A percentile compares a stretch with the other conserved stretches of the same genome.
Conservation (phyloP, 148 eudicot genomes). For the Vaccinium darrowii region DNA sequence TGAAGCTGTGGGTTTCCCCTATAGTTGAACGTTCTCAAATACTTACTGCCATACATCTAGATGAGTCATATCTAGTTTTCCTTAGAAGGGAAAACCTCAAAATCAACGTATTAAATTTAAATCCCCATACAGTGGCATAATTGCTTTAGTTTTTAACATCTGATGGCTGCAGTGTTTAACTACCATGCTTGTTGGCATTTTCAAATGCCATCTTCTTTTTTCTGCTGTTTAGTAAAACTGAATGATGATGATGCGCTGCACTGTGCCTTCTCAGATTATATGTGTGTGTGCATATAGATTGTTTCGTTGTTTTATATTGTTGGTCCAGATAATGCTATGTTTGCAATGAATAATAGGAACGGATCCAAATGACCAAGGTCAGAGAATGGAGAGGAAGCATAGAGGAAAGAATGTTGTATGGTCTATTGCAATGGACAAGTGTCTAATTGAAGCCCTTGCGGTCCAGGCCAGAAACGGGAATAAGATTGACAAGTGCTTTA, state of each 20-base stretch:
- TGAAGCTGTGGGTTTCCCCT: too few relatives aligned
- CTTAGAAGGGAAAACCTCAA: too few relatives aligned
- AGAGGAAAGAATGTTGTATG: conserved; percentile 23
- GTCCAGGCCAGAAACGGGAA: conserved; percentile 25
- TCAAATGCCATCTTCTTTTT: too few relatives aligned
- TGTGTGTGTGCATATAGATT: background rate
- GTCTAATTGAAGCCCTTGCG: conserved; percentile 19
- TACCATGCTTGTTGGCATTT: too few relatives aligned
- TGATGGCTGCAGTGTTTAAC: too few relatives aligned
- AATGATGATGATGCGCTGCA: background rate
- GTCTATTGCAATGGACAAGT: conserved; percentile 25
- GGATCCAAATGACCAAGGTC: conserved; percentile 16
- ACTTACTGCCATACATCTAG: too few relatives aligned
- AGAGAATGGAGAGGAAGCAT: conserved; percentile 20
- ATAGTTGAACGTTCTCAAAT: too few relatives aligned
- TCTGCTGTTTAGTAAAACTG: too few relatives aligned
- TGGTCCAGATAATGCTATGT: background rate
- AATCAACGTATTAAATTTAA: too few relatives aligned
- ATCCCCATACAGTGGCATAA: too few relatives aligned
- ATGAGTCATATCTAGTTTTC: too few relatives aligned
- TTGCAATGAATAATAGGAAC: conserved; percentile 1
- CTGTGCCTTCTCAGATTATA: background rate
- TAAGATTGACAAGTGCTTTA: conserved; percentile 25
- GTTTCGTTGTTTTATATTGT: background rate
- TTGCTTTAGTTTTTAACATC: too few relatives aligned